These are phyloP conservation scores for Penicillium sp. DNA, from an alignment of 2,329 filamentous ascomycete genomes.

Conservation along the genomic window DNA sequence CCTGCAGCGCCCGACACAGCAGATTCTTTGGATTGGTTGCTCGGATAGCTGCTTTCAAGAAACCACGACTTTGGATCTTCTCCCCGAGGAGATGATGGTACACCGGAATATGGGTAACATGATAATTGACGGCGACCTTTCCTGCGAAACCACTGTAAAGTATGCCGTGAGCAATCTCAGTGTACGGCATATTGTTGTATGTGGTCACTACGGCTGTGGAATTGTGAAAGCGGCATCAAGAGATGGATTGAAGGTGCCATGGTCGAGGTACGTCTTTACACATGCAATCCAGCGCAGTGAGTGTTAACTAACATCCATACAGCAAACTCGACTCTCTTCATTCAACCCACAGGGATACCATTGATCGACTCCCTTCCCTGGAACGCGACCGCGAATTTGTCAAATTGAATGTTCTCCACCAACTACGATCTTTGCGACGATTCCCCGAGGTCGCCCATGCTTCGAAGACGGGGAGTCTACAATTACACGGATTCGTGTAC, in stretches of 20 bases:
- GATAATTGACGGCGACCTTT: constrained; percentile 20
- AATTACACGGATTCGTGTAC: constrained; percentile 18
- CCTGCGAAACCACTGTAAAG: constrained; percentile 16
- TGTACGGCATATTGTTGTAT: constrained; percentile 21
- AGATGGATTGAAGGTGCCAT: constrained; percentile 15
- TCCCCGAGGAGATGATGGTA: constrained; percentile 15
- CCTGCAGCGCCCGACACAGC: constrained; percentile 5
- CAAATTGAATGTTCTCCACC: constrained; percentile 20
- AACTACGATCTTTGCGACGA: constrained; percentile 14
- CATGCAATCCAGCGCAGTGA: not conserved
- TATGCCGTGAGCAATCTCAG: constrained; percentile 8
- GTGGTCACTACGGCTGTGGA: constrained; percentile 21
- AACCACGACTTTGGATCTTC: constrained; percentile 9
- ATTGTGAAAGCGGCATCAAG: constrained; percentile 14
- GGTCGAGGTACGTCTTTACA: constrained; percentile 13
- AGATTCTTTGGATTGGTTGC: constrained; percentile 22
- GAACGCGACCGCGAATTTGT: constrained; percentile 17
- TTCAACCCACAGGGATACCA: constrained; percentile 5
- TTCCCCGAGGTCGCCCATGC: constrained; percentile 13
- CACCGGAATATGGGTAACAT: constrained; percentile 21
- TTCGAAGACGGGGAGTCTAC: constrained; percentile 6
- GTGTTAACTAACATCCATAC: not conserved
- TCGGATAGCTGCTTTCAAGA: constrained; percentile 19
- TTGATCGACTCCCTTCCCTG: constrained; percentile 7
- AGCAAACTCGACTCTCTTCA: constrained; percentile 16